These are phyloP conservation scores for Bryoerythrophyllum caledonicum DNA, from an alignment of 225 moss, liverwort and hornwort genomes.

Conservation along the genomic window DNA sequence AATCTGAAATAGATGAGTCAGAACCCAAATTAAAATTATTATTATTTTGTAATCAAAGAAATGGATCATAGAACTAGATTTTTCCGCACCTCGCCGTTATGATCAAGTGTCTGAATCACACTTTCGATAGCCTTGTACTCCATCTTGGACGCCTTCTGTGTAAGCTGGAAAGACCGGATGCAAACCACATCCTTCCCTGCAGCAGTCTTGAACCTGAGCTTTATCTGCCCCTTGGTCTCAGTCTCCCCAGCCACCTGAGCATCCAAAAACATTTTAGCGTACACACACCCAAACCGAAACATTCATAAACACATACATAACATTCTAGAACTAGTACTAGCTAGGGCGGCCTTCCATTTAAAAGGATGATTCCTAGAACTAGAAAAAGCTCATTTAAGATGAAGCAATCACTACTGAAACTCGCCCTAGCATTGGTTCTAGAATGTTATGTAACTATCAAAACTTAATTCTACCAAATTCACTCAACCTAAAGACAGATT, in stretches of 20 bases:
- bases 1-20: conserved; percentile 9
- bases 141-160: conserved; percentile 97
- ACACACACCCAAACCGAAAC: not conserved
- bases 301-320: no score
- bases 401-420: no score
- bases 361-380: no score
- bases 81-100: conserved; percentile 85
- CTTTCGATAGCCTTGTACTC: conserved; percentile 99
- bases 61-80: conserved; percentile 7
- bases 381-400: no score
- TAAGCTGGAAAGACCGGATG: conserved; percentile 96
- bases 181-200: conserved; percentile 98
- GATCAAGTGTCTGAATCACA: conserved; percentile 92
- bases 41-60: not conserved
- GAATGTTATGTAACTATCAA: conserved; percentile 2
- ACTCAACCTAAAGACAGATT: conserved; percentile 4
- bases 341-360: no score
- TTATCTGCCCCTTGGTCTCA: conserved; percentile 99
- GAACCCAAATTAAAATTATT: conserved; percentile 3
- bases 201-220: conserved; percentile 94
- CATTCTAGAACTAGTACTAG: no score
- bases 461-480: conserved; percentile 10
- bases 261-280: conserved; percentile 23
- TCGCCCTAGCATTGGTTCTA: no score
- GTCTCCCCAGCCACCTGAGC: conserved; percentile 94